Evolutionary conservation across 1,139 yeast species (phyloP), one percentile per base, ranked within the genome.

Genomic region (Kodamaea alishanica): DNA sequence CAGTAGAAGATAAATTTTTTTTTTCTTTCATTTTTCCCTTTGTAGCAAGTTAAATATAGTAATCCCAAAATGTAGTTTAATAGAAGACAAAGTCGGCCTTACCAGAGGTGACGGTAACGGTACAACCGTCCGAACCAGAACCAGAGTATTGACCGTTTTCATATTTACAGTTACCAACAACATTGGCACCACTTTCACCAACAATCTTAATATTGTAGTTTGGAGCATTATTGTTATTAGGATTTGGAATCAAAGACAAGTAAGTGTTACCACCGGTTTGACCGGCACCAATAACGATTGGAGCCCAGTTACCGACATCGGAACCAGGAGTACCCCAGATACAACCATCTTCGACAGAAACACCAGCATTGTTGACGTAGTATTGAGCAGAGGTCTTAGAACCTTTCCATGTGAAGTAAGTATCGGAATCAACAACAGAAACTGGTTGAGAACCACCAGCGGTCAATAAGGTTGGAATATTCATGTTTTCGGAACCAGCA

Each of bases 401-500:
- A 44, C 87, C 87, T 57, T 65, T 52, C 90, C 90, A 84, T 38
- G 57, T 61, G 68, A 70, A 84, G 70, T 84, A 84, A 43, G 65
- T 51, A 47, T 70, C 76, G 54, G 77, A 73, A 60, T 81, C 78
- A 46, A 83, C 89, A 49, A 80, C 84, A 37, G 88, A 71, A 47
- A 80, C 73, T 43, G 82, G 81, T 44, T 74, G 65, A 39, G 74
- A 56, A 28, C 67, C 55, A 50, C 88, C 88, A 38, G 80, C 80
- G 36, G 64, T 57, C 49, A 84, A 82, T 56, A 76, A 75, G 43
- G 90, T 81, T 64, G 94, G 92, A 47, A 84, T 74, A 59, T 77
- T 85, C 94, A 84, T 84, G 69, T 83, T 84, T 71, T 84, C 94
- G 43, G 92, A 79, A 70, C 92, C 92, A 59, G 94, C 92, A 70